phyloP scores from a whole-genome alignment of 495 filamentous ascomycete genomes.

The Daldinia grandis region DNA sequence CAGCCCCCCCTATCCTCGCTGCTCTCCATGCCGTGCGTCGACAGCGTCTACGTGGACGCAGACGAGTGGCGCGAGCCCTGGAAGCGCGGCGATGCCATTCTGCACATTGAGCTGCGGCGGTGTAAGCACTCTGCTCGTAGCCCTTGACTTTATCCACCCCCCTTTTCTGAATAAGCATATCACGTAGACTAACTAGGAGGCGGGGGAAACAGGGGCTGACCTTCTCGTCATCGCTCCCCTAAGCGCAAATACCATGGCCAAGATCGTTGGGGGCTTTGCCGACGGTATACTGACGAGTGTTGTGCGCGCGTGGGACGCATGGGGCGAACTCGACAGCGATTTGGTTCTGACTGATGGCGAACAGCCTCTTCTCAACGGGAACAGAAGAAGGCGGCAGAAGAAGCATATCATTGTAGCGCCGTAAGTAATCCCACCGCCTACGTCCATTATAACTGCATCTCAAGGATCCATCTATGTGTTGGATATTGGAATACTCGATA shows the following conservation, averaged over 20 bases:
- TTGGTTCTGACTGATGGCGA: neutral
- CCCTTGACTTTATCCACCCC: neutral
- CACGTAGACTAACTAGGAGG: neutral
- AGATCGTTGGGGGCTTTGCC: constrained; percentile 71
- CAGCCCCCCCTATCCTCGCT: constrained; percentile 70
- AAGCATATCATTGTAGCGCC: constrained; percentile 69
- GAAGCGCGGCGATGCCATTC: constrained; percentile 70
- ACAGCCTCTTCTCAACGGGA: neutral
- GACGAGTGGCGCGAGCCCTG: constrained; percentile 84
- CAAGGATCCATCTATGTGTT: no score
- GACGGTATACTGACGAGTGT: constrained; percentile 76
- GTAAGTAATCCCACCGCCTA: constrained; percentile 32
- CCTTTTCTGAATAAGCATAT: neutral
- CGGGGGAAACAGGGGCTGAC: constrained; percentile 71
- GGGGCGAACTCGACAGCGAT: constrained; percentile 62
- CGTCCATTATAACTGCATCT: no score
- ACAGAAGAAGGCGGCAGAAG: constrained; percentile 36
- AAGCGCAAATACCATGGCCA: constrained; percentile 82
- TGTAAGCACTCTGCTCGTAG: constrained; percentile 22
- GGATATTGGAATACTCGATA: no score
- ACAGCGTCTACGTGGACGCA: constrained; percentile 75
- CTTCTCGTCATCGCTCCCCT: constrained; percentile 81
- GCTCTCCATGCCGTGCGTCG: constrained; percentile 63
- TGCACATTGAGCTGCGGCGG: constrained; percentile 84
- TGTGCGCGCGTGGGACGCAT: constrained; percentile 89